phyloP scores from a whole-genome alignment of 306 rosid species.

The Cyclanthera cordifolia region DNA sequence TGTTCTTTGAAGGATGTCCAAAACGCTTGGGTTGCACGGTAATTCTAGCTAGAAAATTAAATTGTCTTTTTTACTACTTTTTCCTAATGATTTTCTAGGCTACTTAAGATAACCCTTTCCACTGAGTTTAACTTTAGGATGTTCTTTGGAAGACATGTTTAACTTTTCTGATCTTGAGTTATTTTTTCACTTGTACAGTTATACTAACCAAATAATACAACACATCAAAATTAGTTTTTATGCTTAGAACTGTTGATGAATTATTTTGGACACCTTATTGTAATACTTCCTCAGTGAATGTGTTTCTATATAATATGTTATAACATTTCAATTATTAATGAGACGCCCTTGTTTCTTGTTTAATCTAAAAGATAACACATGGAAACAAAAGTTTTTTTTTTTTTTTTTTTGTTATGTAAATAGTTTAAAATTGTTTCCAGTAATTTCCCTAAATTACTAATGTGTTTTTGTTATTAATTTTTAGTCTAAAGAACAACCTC shows the following conservation, averaged over 20 bases:
- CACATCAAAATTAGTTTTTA: neutral
- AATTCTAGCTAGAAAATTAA: slow-evolving; percentile 13
- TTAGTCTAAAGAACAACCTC: neutral
- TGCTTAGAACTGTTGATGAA: neutral
- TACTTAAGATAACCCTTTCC: neutral
- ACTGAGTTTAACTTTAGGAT: neutral
- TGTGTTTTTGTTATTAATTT: neutral
- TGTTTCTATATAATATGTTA: neutral
- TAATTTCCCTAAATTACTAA: neutral
- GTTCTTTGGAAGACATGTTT: neutral
- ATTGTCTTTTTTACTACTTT: neutral
- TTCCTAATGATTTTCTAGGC: slow-evolving; percentile 1
- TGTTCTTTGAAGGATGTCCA: slow-evolving; percentile 98
- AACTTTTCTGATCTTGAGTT: neutral
- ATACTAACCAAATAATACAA: neutral
- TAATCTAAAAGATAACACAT: neutral
- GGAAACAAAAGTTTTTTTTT: neutral
- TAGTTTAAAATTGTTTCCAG: neutral
- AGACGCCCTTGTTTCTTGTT: neutral
- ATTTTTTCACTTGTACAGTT: too few species aligned
- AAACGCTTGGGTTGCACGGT: slow-evolving; percentile 96
- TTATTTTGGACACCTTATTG: neutral
- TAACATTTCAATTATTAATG: neutral
- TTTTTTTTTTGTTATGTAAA: neutral
- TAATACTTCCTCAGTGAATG: neutral